A percentile compares a stretch with the other conserved stretches of the same genome.
Conservation (phyloP, 371 early-diverging fungal species). For the Mucor indicus region DNA sequence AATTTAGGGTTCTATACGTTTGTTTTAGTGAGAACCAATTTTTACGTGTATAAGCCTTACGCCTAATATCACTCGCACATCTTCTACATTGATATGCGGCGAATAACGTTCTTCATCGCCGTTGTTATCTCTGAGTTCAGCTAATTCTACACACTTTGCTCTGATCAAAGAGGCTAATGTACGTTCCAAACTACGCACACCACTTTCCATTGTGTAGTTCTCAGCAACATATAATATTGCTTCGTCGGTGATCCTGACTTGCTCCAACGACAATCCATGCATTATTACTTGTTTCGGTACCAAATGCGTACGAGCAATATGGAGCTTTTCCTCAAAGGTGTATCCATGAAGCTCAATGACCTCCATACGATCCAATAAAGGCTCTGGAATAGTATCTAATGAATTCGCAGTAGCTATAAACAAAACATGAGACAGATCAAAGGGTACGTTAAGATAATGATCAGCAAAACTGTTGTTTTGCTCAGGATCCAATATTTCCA, state of each 20-base stretch:
- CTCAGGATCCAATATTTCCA: conserved; percentile 88
- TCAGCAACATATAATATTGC: conserved; percentile 60
- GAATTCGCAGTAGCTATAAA: conserved; percentile 90
- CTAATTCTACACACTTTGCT: conserved; percentile 69
- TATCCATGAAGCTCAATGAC: conserved; percentile 82
- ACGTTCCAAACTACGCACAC: conserved; percentile 77
- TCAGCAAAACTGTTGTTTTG: conserved; percentile 78
- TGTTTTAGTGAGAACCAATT: neutral
- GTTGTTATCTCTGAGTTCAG: conserved; percentile 29
- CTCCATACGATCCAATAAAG: conserved; percentile 87
- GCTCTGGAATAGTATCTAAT: conserved; percentile 72
- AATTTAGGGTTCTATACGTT: conserved; percentile 12
- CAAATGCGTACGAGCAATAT: conserved; percentile 47
- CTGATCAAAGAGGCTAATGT: conserved; percentile 73
- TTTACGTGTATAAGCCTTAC: conserved; percentile 17
- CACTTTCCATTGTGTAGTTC: conserved; percentile 80
- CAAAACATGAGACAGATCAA: conserved; percentile 76
- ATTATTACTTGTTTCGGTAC: conserved; percentile 64
- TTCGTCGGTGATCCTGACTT: conserved; percentile 48
- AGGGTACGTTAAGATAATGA: conserved; percentile 79
- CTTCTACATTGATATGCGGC: conserved; percentile 26
- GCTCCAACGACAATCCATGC: conserved; percentile 57
- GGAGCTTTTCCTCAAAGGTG: conserved; percentile 77
- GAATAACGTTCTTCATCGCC: conserved; percentile 23
- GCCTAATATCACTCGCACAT: conserved; percentile 68